Base-by-base conservation (phyloP, 495 filamentous ascomycete species). In the Neohortaea acidophila region DNA sequence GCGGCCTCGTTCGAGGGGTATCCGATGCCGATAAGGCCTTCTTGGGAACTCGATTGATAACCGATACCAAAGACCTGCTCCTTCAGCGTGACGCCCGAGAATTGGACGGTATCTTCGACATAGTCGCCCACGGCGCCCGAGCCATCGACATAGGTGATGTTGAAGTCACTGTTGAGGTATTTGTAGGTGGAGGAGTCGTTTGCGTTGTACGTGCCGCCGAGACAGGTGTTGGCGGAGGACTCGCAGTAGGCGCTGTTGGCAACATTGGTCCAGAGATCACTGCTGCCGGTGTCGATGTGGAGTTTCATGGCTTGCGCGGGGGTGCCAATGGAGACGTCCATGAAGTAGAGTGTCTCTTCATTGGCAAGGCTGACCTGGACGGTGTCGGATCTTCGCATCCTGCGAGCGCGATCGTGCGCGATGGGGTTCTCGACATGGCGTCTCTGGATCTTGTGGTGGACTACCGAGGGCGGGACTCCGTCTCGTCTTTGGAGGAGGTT, bases 11-110 rank as follows among this genome's bases (percentile, higher is more conserved):
- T 85, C 32, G 71, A 51, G 1, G 68, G 45, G 50, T 94, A 94
- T n/a, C 87, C 86, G 45, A 97, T 82, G 22, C 89, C 89, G 32
- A 97, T 62, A 18, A 97, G 86, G 25, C 84, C 84, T 58, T 85
- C 75, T 51, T 40, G 22, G 29, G 81, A 83, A 15, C 61, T 67
- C 27, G 82, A 85, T 1, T 58, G 51, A 55, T 84, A 85, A 4
- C 84, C 89, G 46, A 94, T 66, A 14, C 87, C 89, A 55, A 96
- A 89, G 55, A 94, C 84, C 28, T 94, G 66, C 29, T 62, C 57
- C 25, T 64, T 57, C 28, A 97, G 50, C 11, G 53, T 71, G 26
- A 63, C 55, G 19, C 64, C 67, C 1, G 75, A 82, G 43, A 97
- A 72, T 3, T 56, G 58, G 36, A 97, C 58, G 1, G 69, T 79